Evolutionary conservation across 2,329 filamentous ascomycete genomes (phyloP), one percentile per base, ranked within the genome.

Genomic region (Cladophialophora yegresii): DNA sequence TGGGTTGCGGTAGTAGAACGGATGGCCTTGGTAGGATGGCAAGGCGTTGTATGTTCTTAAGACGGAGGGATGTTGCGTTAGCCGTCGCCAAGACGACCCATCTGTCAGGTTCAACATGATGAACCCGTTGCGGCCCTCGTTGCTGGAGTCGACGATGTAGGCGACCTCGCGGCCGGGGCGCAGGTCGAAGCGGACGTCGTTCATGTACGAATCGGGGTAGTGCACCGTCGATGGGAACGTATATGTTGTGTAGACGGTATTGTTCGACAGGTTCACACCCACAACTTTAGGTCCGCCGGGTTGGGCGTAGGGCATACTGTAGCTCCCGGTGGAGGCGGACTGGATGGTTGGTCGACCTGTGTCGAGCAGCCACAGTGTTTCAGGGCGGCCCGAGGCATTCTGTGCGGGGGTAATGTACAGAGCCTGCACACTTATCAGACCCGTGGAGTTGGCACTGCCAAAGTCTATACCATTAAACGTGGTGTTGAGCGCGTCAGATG

Each of bases 131-230:
- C 80, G 76, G 26, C 78, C 79, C 71, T 82, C 80, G 63, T 78
- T 79, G 59, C 74, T 78, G 67, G 74, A 78, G 71, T 82, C 79
- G 26, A 79, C 76, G 2, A 82, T 75, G 66, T 81, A 81, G 4
- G 78, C 80, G 28, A 81, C 76, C 10, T 80, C 78, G 22, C 73
- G 62, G 9, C 77, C 78, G 6, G 76, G 53, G n/a, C 78, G 74
- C 36, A 81, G 73, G 67, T 82, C 79, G 71, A 82, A 81, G 28
- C 79, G 77, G 1, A 82, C 61, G 63, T 81, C 80, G 64, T 81
- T 81, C 68, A 81, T 75, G 71, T 80, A 82, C 30, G 75, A 77
- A 68, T 81, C 79, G 1, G 79, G 79, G 64, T 76, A 81, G 67
- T 80, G 77, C 3, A 81, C 78, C 5, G 68, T 73, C 0, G 75